These are phyloP conservation scores for Phytophthora tubulina DNA, from an alignment of 352 stramenopile genomes.

Conservation along the genomic window DNA sequence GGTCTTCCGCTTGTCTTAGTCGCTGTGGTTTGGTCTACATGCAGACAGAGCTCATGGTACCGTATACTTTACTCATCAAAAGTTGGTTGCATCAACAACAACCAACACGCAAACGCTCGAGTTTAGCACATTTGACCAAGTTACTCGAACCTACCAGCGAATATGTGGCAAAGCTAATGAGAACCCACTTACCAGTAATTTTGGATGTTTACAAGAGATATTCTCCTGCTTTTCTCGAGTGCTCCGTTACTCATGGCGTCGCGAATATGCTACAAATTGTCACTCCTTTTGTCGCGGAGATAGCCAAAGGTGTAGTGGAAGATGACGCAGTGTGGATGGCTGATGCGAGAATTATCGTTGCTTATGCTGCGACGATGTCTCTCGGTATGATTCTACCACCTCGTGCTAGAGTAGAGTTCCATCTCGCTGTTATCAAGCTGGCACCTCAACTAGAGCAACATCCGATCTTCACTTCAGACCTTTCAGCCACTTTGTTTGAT, in stretches of 20 bases:
- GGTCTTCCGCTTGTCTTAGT: constrained; percentile 59
- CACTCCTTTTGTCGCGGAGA: constrained; percentile 47
- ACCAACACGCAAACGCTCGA: constrained; percentile 20
- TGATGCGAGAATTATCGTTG: constrained; percentile 51
- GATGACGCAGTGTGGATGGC: constrained; percentile 24
- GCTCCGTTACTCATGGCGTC: constrained; percentile 54
- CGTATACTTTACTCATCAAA: constrained; percentile 78
- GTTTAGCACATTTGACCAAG: constrained; percentile 25
- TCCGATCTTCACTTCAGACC: constrained; percentile 26
- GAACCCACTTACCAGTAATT: constrained; percentile 52
- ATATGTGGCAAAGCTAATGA: constrained; percentile 54
- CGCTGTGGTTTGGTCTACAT: constrained; percentile 72
- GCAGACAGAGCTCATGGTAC: constrained; percentile 52
- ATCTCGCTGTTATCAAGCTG: constrained; percentile 29
- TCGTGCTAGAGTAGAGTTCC: constrained; percentile 45
- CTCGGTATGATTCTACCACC: constrained; percentile 45
- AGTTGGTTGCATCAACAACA: constrained; percentile 55
- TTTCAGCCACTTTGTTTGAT: constrained; percentile 49
- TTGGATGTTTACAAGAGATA: constrained; percentile 70
- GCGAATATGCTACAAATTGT: constrained; percentile 60
- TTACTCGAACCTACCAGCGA: constrained; percentile 31
- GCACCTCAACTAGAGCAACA: constrained; percentile 39
- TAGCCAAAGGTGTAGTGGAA: constrained; percentile 41
- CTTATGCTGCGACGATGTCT: constrained; percentile 46
- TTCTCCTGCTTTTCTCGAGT: constrained; percentile 46